These are phyloP conservation scores for Verticillium albo-atrum DNA, from an alignment of 2,329 filamentous ascomycete genomes.

Conservation along the genomic window DNA sequence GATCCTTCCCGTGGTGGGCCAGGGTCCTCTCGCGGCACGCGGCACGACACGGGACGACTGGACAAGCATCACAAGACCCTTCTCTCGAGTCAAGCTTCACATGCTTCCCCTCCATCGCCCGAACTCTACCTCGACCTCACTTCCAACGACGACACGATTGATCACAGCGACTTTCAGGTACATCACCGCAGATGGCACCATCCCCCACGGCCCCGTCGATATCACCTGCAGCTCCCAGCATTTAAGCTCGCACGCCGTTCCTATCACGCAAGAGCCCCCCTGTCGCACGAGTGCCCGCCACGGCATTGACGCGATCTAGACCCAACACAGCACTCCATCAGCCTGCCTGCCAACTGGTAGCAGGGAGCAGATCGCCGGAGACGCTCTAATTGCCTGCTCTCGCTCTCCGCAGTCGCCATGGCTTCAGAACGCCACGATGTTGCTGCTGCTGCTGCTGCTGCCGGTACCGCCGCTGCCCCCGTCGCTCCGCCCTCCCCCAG, in stretches of 20 bases:
- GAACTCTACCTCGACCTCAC: neutral
- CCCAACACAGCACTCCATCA: neutral
- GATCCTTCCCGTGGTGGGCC: neutral
- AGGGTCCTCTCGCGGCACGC: neutral
- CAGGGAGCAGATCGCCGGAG: neutral
- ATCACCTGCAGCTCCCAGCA: neutral
- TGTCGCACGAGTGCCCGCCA: conserved; percentile 7
- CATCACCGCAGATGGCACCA: neutral
- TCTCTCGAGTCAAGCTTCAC: neutral
- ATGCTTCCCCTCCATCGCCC: neutral
- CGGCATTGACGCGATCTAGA: neutral
- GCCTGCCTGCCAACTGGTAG: neutral
- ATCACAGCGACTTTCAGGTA: neutral
- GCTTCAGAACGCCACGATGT: conserved; percentile 6
- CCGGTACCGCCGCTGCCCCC: neutral
- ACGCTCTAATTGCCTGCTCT: neutral
- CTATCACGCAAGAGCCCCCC: conserved; percentile 21
- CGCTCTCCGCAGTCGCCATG: conserved; percentile 9
- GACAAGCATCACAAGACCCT: neutral
- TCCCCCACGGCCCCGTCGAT: neutral
- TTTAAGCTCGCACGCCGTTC: conserved; percentile 1
- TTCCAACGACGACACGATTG: neutral
- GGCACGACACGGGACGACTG: neutral
- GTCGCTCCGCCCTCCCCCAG: conserved; percentile 4
- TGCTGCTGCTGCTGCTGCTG: neutral